phyloP scores from a whole-genome alignment of 2,329 filamentous ascomycete genomes.

The Sporothrix dimorphospora region DNA sequence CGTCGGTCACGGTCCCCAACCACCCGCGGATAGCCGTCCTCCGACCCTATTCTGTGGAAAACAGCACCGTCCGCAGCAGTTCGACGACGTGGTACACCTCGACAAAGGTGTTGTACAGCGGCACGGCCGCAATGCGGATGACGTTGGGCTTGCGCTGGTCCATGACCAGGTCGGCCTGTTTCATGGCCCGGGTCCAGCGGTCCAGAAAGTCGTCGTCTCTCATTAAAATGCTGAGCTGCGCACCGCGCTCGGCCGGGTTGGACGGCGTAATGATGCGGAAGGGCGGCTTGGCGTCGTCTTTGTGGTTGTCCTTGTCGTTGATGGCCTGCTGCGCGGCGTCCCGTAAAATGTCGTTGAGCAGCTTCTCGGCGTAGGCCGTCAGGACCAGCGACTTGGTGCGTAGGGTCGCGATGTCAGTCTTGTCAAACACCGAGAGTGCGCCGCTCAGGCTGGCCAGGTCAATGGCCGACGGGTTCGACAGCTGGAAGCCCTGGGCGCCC shows the following conservation, averaged over 20 bases:
- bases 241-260: slow-evolving; percentile 69
- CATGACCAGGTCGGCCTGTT: slow-evolving; percentile 71
- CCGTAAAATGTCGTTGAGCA: slow-evolving; percentile 55
- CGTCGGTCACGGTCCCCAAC: neutral
- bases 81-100: slow-evolving; percentile 57
- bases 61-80: slow-evolving; percentile 24
- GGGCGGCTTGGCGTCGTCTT: slow-evolving; percentile 40
- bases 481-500: slow-evolving; percentile 79
- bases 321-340: slow-evolving; percentile 32
- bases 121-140: slow-evolving; percentile 79
- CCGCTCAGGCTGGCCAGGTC: slow-evolving; percentile 76
- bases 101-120: slow-evolving; percentile 78
- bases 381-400: slow-evolving; percentile 71
- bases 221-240: slow-evolving; percentile 77
- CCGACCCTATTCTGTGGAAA: neutral
- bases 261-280: slow-evolving; percentile 71
- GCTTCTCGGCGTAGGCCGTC: slow-evolving; percentile 75
- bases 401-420: slow-evolving; percentile 69
- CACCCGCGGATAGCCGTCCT: neutral
- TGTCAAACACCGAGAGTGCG: slow-evolving; percentile 72
- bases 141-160: slow-evolving; percentile 88
- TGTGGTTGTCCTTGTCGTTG: neutral
- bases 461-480: slow-evolving; percentile 81
- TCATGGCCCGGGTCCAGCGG: slow-evolving; percentile 62
- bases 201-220: slow-evolving; percentile 62